These are phyloP conservation scores for Tolypocladium capitatum DNA, from an alignment of 2,329 filamentous ascomycete genomes.

Conservation along the genomic window DNA sequence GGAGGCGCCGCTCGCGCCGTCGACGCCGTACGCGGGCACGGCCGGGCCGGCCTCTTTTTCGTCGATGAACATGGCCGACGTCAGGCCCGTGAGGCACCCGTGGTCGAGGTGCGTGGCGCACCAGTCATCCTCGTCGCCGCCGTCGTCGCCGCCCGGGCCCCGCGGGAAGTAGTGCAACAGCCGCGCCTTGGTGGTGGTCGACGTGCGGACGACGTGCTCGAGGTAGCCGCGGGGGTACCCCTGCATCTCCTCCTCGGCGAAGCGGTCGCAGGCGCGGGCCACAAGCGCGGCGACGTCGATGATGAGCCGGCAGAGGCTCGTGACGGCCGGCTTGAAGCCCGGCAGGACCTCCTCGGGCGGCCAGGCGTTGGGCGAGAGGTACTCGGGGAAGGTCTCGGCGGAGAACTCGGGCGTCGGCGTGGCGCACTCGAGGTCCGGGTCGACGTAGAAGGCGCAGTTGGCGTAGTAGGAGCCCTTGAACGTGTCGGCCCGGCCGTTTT, in stretches of 20 bases:
- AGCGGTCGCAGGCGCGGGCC: constrained; percentile 78
- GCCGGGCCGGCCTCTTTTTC: constrained; percentile 38
- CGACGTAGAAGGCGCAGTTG: constrained; percentile 67
- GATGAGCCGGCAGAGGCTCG: constrained; percentile 67
- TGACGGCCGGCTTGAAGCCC: constrained; percentile 60
- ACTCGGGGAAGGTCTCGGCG: constrained; percentile 62
- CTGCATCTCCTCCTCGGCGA: constrained; percentile 64
- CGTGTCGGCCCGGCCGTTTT: constrained; percentile 64
- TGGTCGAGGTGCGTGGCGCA: constrained; percentile 86
- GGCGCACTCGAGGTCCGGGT: constrained; percentile 47
- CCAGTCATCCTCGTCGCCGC: constrained; percentile 67
- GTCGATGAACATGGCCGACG: constrained; percentile 91
- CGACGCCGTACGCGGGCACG: constrained; percentile 14
- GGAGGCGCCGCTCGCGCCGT: constrained; percentile 12
- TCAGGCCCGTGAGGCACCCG: constrained; percentile 85
- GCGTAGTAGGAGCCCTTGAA: constrained; percentile 77
- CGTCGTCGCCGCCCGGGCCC: constrained; percentile 15
- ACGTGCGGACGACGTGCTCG: constrained; percentile 74
- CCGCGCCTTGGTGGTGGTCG: constrained; percentile 79
- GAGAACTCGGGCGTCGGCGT: constrained; percentile 45
- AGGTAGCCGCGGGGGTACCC: constrained; percentile 69
- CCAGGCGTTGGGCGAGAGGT: constrained; percentile 86
- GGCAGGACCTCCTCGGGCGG: constrained; percentile 55
- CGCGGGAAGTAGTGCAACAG: constrained; percentile 86
- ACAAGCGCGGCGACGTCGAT: constrained; percentile 85